A percentile compares a stretch with the other conserved stretches of the same genome.
Conservation (phyloP, 2,329 filamentous ascomycete species). For the Exophiala mesophila region DNA sequence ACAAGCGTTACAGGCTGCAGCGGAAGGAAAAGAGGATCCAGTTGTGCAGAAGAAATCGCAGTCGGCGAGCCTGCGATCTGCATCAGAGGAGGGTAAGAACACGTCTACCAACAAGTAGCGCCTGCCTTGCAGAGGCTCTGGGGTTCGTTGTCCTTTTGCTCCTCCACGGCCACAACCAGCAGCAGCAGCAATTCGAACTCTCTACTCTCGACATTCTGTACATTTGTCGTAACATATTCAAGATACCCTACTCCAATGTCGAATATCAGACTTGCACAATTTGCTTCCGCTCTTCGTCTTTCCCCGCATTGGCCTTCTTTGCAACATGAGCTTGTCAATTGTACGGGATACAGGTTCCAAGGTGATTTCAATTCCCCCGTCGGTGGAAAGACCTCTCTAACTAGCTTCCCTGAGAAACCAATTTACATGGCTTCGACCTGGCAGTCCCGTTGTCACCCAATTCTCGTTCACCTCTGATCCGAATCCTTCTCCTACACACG, state of each 20-base stretch:
- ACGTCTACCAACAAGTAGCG: no score
- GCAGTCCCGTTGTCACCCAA: slow-evolving; percentile 5
- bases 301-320: slow-evolving; percentile 35
- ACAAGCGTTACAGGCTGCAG: slow-evolving; percentile 16
- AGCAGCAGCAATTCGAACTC: no score
- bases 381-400: no score
- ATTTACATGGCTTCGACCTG: slow-evolving; percentile 4
- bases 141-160: no score
- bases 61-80: no score
- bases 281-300: slow-evolving; percentile 38
- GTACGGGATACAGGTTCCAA: slow-evolving; percentile 27
- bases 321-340: slow-evolving; percentile 24
- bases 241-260: slow-evolving; percentile 16
- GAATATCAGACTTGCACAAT: slow-evolving; percentile 29
- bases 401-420: background rate
- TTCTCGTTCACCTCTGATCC: no score
- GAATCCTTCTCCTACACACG: no score
- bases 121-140: no score
- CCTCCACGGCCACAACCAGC: no score
- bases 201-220: slow-evolving; percentile 11
- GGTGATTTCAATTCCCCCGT: slow-evolving; percentile 29
- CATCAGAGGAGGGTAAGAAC: no score
- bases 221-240: slow-evolving; percentile 4
- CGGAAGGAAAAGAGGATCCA: slow-evolving; percentile 1
- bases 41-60: background rate